Conservation (phyloP, 331 rosid species). For the Pyrus hybrid region DNA sequence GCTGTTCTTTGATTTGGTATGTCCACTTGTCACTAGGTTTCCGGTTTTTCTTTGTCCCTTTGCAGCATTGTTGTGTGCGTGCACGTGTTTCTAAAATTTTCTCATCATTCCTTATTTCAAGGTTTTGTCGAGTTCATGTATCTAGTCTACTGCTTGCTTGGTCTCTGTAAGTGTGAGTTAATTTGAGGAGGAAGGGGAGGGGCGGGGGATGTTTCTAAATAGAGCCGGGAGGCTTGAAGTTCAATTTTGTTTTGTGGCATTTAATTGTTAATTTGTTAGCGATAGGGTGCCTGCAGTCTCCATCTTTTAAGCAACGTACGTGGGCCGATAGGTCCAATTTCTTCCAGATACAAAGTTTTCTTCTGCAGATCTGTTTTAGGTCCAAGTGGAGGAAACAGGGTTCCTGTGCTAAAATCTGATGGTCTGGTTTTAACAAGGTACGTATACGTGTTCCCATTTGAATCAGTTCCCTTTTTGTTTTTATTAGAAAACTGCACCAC, state of each 20-base stretch:
- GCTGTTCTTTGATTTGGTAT: neutral
- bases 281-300: too few relatives aligned
- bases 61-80: neutral
- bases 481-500: neutral
- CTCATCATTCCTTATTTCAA: neutral
- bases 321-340: conserved; percentile 20
- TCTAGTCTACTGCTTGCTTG: neutral
- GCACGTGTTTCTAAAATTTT: neutral
- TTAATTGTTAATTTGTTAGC: too few relatives aligned
- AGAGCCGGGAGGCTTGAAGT: conserved; percentile 1
- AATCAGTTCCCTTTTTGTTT: neutral
- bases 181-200: neutral
- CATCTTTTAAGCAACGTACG: too few relatives aligned
- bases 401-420: conserved; percentile 63
- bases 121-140: neutral
- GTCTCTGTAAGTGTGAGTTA: neutral
- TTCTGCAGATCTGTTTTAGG: conserved; percentile 61
- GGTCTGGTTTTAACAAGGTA: conserved; percentile 57
- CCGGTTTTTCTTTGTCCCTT: neutral
- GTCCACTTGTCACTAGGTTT: neutral
- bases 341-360: conserved; percentile 56
- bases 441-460: neutral
- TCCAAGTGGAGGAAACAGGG: conserved; percentile 66
- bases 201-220: neutral
- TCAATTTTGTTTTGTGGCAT: too few relatives aligned